These are phyloP conservation scores for Aspergillus pseudoviridinutans DNA, from an alignment of 2,329 filamentous ascomycete species.

Conservation along the genomic window DNA sequence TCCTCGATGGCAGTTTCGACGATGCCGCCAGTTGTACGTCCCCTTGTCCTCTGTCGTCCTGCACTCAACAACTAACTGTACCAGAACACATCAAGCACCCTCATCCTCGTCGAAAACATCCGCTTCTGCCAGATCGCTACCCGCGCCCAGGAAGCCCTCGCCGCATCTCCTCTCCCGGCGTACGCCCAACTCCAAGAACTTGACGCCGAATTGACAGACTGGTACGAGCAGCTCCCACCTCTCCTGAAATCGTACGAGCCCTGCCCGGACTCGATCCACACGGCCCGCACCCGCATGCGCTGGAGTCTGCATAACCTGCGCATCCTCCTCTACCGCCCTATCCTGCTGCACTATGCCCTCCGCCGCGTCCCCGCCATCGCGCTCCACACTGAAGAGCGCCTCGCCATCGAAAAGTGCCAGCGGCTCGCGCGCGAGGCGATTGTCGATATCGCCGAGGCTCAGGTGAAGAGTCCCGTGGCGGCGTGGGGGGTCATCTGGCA, in stretches of 20 bases:
- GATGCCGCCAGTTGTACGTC: conserved; percentile 42
- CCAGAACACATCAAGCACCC: conserved; percentile 56
- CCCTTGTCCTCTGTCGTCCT: not conserved
- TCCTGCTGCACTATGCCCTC: conserved; percentile 60
- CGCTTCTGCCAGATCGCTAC: conserved; percentile 74
- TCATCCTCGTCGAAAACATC: conserved; percentile 69
- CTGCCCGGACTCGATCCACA: conserved; percentile 64
- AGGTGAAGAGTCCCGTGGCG: conserved; percentile 66
- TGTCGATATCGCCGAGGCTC: conserved; percentile 64
- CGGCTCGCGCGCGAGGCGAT: conserved; percentile 65
- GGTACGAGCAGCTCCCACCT: conserved; percentile 66
- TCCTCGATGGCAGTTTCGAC: conserved; percentile 63
- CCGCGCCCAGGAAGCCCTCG: conserved; percentile 67
- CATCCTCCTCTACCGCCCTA: conserved; percentile 68
- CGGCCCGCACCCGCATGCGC: conserved; percentile 68
- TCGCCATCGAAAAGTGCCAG: conserved; percentile 64
- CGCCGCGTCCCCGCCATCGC: conserved; percentile 45
- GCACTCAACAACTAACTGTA: conserved; percentile 22
- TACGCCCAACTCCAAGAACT: conserved; percentile 60
- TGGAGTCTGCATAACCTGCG: conserved; percentile 75
- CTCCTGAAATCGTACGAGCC: conserved; percentile 60
- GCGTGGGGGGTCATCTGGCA: conserved; percentile 78
- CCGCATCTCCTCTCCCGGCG: conserved; percentile 60
- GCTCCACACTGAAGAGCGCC: conserved; percentile 56
- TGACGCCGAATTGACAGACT: conserved; percentile 63